Percentiles rank a stretch among this genome's conserved stretches.
These are phyloP conservation scores for Fabrea salina DNA, from an alignment of 169 alveolate species.

Conservation along the genomic window DNA sequence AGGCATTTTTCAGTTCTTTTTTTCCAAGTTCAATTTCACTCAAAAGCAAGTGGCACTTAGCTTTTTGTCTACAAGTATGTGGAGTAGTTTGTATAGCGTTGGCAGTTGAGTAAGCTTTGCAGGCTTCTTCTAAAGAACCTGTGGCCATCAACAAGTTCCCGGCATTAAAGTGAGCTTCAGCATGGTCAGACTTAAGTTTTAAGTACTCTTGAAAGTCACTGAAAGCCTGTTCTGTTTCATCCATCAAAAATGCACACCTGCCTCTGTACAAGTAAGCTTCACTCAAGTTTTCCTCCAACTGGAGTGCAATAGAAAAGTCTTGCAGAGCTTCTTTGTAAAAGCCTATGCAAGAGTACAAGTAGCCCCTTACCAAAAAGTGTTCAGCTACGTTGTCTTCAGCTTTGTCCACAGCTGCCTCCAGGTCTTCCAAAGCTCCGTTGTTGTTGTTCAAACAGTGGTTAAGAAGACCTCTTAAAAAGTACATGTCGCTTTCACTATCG, in stretches of 20 bases:
- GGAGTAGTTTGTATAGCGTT: constrained; percentile 44
- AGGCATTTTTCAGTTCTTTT: constrained; percentile 43
- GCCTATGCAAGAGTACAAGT: constrained; percentile 47
- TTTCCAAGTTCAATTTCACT: constrained; percentile 42
- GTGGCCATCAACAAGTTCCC: constrained; percentile 62
- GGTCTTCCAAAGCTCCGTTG: constrained; percentile 46
- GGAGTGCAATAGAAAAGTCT: constrained; percentile 50
- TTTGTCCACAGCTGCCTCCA: constrained; percentile 53
- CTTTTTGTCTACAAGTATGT: constrained; percentile 48
- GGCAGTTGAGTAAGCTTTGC: constrained; percentile 55
- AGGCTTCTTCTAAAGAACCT: constrained; percentile 62
- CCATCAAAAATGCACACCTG: constrained; percentile 57
- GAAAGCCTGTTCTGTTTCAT: constrained; percentile 55
- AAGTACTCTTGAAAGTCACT: constrained; percentile 52
- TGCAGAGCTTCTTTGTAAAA: constrained; percentile 60
- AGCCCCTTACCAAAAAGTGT: constrained; percentile 54
- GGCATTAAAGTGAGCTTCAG: constrained; percentile 58
- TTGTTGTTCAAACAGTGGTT: constrained; percentile 39
- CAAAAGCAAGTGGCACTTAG: constrained; percentile 48
- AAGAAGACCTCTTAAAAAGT: constrained; percentile 54
- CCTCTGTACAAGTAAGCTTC: constrained; percentile 63
- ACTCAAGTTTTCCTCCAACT: constrained; percentile 44
- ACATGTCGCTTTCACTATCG: constrained; percentile 47
- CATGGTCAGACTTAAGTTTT: constrained; percentile 52
- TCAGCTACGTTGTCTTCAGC: constrained; percentile 52